Percentiles rank a stretch among this genome's conserved stretches.
Conservation (phyloP, 2,329 filamentous ascomycete species). For the Trematosphaeria pertusa region DNA sequence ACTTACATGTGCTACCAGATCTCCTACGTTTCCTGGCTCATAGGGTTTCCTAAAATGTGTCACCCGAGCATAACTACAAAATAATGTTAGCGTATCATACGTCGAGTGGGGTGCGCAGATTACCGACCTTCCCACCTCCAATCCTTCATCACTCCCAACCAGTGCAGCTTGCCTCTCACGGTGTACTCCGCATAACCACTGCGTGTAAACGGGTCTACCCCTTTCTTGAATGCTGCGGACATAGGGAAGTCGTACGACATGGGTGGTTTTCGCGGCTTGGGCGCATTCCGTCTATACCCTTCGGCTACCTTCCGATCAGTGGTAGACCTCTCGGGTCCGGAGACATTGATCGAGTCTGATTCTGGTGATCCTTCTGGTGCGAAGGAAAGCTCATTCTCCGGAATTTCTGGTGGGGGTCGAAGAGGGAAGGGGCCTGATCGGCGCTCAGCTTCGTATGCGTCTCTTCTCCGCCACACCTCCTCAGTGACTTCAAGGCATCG, state of each 20-base stretch:
- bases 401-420: no score
- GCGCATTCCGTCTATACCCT: conserved; percentile 4
- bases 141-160: conserved; percentile 73
- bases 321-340: neutral
- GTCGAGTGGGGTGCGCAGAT: no score
- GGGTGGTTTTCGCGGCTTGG: conserved; percentile 6
- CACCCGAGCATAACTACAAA: conserved; percentile 1
- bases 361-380: neutral
- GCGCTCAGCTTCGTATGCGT: conserved; percentile 54
- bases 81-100: neutral
- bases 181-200: conserved; percentile 66
- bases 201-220: conserved; percentile 38
- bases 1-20: no score
- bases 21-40: no score
- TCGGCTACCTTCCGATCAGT: no score
- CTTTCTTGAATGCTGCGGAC: conserved; percentile 44
- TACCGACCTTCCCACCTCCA: conserved; percentile 72
- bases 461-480: conserved; percentile 72
- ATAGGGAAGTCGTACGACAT: conserved; percentile 29
- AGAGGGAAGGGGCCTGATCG: no score
- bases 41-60: no score
- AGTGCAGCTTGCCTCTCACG: conserved; percentile 68
- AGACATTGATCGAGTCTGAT: neutral
- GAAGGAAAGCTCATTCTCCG: no score
- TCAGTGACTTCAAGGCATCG: conserved; percentile 67